Percentiles rank a stretch among this genome's conserved stretches.
Evolutionary conservation across 2,329 filamentous ascomycete genomes (phyloP).

Genomic region (Trichophyton schoenleinii): DNA sequence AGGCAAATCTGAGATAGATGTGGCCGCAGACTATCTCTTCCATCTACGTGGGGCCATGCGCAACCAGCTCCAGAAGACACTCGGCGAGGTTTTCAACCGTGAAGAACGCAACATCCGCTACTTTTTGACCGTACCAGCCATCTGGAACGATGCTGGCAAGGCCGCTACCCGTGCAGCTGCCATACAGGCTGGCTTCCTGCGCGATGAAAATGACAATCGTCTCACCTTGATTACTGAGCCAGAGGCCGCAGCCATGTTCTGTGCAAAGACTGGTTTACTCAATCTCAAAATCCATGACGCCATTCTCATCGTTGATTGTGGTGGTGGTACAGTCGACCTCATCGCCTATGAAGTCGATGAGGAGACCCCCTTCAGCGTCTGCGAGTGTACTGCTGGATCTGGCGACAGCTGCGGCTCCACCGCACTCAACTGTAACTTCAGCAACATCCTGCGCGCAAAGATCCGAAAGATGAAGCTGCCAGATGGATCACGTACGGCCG

Average conservation of each 20-base stretch:
- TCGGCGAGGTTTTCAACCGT: slow-evolving; percentile 93
- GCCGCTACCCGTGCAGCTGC: slow-evolving; percentile 90
- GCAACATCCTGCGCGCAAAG: slow-evolving; percentile 93
- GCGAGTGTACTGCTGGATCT: slow-evolving; percentile 91
- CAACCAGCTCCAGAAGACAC: slow-evolving; percentile 84
- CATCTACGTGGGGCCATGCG: slow-evolving; percentile 96
- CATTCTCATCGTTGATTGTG: slow-evolving; percentile 95
- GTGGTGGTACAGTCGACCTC: slow-evolving; percentile 95
- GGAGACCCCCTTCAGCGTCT: slow-evolving; percentile 91
- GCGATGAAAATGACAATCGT: slow-evolving; percentile 95
- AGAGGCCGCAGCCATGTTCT: slow-evolving; percentile 93
- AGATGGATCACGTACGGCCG: slow-evolving; percentile 92
- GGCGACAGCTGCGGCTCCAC: slow-evolving; percentile 98
- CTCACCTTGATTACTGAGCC: slow-evolving; percentile 91
- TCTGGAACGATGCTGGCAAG: slow-evolving; percentile 98
- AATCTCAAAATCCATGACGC: slow-evolving; percentile 98
- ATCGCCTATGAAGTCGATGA: slow-evolving; percentile 98
- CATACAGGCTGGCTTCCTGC: slow-evolving; percentile 90
- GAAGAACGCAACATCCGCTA: slow-evolving; percentile 97
- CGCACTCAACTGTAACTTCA: slow-evolving; percentile 93
- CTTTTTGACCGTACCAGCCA: slow-evolving; percentile 95
- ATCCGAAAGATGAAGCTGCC: slow-evolving; percentile 99
- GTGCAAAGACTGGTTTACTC: slow-evolving; percentile 87
- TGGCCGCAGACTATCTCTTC: slow-evolving; percentile 98
- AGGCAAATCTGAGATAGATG: slow-evolving; percentile 97